These are phyloP conservation scores for Warburgia ugandensis DNA, from an alignment of 164 flowering plant species.

Conservation along the genomic window DNA sequence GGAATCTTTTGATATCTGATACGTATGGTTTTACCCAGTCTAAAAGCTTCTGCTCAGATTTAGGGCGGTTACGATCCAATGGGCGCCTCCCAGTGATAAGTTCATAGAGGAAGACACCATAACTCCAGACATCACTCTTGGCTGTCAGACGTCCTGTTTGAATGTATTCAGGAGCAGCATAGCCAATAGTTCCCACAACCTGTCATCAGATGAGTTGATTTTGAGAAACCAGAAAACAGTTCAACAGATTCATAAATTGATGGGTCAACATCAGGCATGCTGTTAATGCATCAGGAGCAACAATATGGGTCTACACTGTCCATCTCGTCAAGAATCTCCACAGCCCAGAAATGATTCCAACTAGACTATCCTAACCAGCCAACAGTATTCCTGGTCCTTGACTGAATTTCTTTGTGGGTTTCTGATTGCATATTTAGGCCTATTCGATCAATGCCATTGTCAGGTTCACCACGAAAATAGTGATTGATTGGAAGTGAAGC, in stretches of 20 bases:
- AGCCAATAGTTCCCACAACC: slow-evolving; percentile 96
- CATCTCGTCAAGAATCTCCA: too few species aligned
- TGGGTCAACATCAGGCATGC: background rate
- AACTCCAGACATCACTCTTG: slow-evolving; percentile 89
- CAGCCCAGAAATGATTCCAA: too few species aligned
- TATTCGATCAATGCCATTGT: too few species aligned
- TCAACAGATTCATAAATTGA: background rate
- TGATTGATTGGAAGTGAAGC: too few species aligned
- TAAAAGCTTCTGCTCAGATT: slow-evolving; percentile 65
- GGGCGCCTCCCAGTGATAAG: slow-evolving; percentile 86
- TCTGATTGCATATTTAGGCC: too few species aligned
- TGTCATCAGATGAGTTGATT: slow-evolving; percentile 14
- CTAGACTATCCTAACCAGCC: too few species aligned
- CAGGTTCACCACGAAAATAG: too few species aligned
- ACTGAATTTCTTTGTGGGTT: too few species aligned
- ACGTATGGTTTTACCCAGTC: slow-evolving; percentile 81
- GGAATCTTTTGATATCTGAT: slow-evolving; percentile 51
- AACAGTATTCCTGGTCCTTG: too few species aligned
- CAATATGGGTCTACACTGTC: too few species aligned
- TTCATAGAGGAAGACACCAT: slow-evolving; percentile 85
- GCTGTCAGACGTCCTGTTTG: slow-evolving; percentile 80
- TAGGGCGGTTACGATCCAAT: slow-evolving; percentile 67
- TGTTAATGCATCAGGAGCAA: too few species aligned
- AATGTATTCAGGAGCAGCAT: slow-evolving; percentile 92
- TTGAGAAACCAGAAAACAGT: background rate